Percentiles rank a stretch among this genome's conserved stretches.
phyloP scores from a whole-genome alignment of 768 basidiomycete species.

The Boletus tomentosulus region DNA sequence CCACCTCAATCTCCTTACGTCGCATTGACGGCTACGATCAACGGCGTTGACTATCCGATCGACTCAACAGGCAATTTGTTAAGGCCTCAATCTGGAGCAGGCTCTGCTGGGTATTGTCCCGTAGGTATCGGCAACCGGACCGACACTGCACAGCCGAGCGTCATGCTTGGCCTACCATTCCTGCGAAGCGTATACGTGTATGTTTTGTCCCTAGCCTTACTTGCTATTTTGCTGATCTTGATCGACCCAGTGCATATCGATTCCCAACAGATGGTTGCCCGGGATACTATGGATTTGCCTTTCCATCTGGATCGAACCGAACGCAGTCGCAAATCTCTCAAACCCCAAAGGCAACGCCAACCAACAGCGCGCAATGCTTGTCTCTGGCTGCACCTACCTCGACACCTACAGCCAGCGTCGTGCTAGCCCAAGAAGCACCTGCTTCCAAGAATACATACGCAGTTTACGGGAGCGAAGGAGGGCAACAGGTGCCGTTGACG shows the following conservation, averaged over 20 bases:
- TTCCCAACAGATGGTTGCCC: conserved; percentile 29
- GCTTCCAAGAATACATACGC: conserved; percentile 4
- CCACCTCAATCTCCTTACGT: conserved; percentile 18
- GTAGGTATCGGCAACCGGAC: conserved; percentile 18
- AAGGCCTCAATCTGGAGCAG: conserved; percentile 3
- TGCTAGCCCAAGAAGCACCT: conserved; percentile 10
- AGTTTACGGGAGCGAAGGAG: conserved; percentile 13
- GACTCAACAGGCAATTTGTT: conserved; percentile 23
- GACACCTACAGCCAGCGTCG: conserved; percentile 20
- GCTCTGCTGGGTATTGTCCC: conserved; percentile 9
- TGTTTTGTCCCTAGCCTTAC: background rate
- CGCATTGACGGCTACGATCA: conserved; percentile 27
- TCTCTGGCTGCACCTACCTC: conserved; percentile 25
- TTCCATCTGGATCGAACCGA: conserved; percentile 25
- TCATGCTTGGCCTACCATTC: conserved; percentile 25
- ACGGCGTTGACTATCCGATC: conserved; percentile 30
- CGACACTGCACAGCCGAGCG: conserved; percentile 10
- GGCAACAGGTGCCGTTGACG: conserved; percentile 3
- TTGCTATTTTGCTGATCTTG: background rate
- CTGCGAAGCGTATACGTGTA: conserved; percentile 31
- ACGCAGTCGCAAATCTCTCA: conserved; percentile 28
- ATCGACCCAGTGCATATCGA: conserved; percentile 25
- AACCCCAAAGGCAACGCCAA: conserved; percentile 25
- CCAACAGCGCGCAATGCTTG: conserved; percentile 23
- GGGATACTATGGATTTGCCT: conserved; percentile 31